A percentile compares a stretch with the other conserved stretches of the same genome.
These are phyloP conservation scores for Penicillium sp. DNA, from an alignment of 2,329 filamentous ascomycete genomes.

Conservation along the genomic window DNA sequence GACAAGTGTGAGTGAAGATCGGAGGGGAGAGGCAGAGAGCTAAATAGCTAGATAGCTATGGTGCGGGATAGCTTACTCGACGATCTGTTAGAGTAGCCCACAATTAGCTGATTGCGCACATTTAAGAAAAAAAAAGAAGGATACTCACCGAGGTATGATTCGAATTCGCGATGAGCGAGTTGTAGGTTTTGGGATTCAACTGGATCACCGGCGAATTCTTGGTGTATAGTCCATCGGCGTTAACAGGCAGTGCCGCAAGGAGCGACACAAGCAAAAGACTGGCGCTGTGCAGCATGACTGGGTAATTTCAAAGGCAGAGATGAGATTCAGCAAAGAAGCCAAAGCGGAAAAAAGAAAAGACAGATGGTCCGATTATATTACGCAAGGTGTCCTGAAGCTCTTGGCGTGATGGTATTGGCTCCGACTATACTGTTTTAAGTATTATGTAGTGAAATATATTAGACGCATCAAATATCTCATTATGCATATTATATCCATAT, in stretches of 20 bases:
- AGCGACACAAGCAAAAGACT: slow-evolving; percentile 54
- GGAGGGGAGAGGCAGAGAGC: background rate
- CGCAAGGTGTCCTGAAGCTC: slow-evolving; percentile 44
- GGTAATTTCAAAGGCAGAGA: background rate
- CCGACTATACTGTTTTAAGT: slow-evolving; percentile 4
- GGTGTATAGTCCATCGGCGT: slow-evolving; percentile 72
- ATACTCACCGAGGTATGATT: slow-evolving; percentile 84
- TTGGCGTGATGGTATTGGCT: slow-evolving; percentile 30
- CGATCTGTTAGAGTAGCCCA: slow-evolving; percentile 41
- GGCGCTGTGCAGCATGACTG: slow-evolving; percentile 43
- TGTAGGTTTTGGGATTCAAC: slow-evolving; percentile 74
- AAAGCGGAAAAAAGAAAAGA: slow-evolving; percentile 6
- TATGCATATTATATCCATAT: background rate
- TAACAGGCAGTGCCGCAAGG: slow-evolving; percentile 63
- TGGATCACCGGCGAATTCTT: slow-evolving; percentile 87
- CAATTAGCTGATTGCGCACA: background rate
- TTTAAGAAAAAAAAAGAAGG: background rate
- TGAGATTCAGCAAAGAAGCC: slow-evolving; percentile 1
- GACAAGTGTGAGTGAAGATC: slow-evolving; percentile 14
- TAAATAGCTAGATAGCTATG: background rate
- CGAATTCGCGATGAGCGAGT: slow-evolving; percentile 77
- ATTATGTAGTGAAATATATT: background rate
- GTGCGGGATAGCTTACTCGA: slow-evolving; percentile 47
- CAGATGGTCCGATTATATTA: slow-evolving; percentile 14
- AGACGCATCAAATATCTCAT: background rate